Conservation (phyloP, 2,329 filamentous ascomycete genomes). For the Xylaria sp. region DNA sequence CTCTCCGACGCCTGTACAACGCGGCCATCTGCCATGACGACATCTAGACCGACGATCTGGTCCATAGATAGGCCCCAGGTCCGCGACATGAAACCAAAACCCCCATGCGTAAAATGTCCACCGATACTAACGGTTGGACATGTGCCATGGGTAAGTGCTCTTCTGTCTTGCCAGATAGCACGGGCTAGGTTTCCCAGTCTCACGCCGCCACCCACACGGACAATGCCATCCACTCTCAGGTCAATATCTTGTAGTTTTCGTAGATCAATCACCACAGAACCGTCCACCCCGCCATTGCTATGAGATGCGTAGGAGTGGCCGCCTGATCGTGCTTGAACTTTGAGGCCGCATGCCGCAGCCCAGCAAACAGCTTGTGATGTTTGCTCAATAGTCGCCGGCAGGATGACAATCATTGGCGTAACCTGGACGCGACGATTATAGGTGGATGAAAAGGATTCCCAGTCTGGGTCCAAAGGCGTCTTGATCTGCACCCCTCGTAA, state of each 20-base stretch:
- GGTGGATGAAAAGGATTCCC: conserved; percentile 39
- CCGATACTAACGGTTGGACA: conserved; percentile 59
- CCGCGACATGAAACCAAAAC: conserved; percentile 57
- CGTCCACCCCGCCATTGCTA: conserved; percentile 53
- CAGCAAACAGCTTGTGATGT: conserved; percentile 56
- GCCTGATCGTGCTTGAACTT: conserved; percentile 61
- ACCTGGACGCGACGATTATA: conserved; percentile 45
- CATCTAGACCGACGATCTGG: conserved; percentile 59
- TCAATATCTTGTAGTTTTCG: conserved; percentile 46
- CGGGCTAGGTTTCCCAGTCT: conserved; percentile 58
- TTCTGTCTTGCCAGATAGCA: conserved; percentile 51
- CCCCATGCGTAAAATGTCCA: conserved; percentile 61
- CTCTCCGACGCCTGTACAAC: conserved; percentile 35
- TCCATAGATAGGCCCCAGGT: conserved; percentile 64
- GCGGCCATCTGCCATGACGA: conserved; percentile 55
- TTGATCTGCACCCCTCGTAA: conserved; percentile 25
- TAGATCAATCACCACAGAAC: conserved; percentile 52
- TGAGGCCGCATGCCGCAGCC: conserved; percentile 52
- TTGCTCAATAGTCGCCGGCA: conserved; percentile 47
- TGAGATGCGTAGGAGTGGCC: conserved; percentile 63
- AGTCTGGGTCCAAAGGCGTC: conserved; percentile 35
- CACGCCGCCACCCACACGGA: conserved; percentile 55
- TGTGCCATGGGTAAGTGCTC: conserved; percentile 58
- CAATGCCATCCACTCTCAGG: conserved; percentile 42
- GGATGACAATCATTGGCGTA: conserved; percentile 40